phyloP scores from a whole-genome alignment of 192 early-diverging fungal genomes.

The Haplosporangium gracile region DNA sequence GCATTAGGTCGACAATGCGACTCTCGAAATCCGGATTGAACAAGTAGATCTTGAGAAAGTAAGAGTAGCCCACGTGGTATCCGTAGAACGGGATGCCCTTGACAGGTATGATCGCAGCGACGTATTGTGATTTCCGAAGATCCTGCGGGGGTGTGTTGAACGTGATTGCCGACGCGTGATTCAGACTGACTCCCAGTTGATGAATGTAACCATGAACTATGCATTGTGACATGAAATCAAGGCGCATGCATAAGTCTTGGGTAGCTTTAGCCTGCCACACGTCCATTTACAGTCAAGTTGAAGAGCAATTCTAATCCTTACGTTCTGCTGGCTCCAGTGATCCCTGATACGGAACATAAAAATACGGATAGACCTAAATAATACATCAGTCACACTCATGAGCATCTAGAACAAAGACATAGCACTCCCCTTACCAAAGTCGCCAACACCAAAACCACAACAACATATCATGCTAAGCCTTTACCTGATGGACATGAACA shows the following conservation, averaged over 20 bases:
- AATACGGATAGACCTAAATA: slow-evolving; percentile 79
- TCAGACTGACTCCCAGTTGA: slow-evolving; percentile 73
- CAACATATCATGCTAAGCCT: neutral
- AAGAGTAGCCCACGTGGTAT: slow-evolving; percentile 74
- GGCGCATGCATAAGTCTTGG: neutral
- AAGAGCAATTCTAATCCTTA: slow-evolving; percentile 13
- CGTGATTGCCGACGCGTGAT: slow-evolving; percentile 74
- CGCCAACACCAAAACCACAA: too few species aligned
- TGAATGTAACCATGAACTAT: slow-evolving; percentile 62
- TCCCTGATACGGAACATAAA: slow-evolving; percentile 82
- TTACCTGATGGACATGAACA: slow-evolving; percentile 87
- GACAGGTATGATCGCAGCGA: slow-evolving; percentile 79
- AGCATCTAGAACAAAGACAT: neutral
- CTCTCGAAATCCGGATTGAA: slow-evolving; percentile 70
- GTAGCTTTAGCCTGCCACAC: too few species aligned
- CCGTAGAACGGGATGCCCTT: slow-evolving; percentile 93
- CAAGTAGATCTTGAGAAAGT: slow-evolving; percentile 84
- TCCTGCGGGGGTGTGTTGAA: slow-evolving; percentile 39
- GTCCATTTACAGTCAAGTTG: slow-evolving; percentile 15
- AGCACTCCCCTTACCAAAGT: neutral
- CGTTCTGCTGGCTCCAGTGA: slow-evolving; percentile 34
- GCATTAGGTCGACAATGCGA: slow-evolving; percentile 75
- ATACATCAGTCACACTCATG: neutral
- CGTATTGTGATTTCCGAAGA: slow-evolving; percentile 47
- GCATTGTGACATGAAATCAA: neutral